Evolutionary conservation across 148 eudicot genomes (phyloP), one percentile per base, ranked within the genome.

Genomic region (Chenopodium berlandieri): DNA sequence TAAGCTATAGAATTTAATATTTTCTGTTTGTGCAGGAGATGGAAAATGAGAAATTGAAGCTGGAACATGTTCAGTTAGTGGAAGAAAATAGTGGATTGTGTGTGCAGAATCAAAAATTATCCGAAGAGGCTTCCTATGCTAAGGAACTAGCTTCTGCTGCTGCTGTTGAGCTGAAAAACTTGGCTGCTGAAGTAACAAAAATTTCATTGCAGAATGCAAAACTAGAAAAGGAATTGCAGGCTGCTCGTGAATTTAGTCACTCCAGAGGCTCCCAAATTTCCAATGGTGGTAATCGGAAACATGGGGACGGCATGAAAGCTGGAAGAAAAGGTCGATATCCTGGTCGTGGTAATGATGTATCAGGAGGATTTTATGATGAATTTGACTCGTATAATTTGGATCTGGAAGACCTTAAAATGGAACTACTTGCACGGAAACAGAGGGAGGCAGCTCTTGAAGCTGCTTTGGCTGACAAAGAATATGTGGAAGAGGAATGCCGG

Each of bases 131-230:
- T 72, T 91, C 98, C 46, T 96, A 94, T 82, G 99, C 99, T 10
- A 96, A 92, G 82, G 99, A 96, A 86, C 88, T 96, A 71, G 99
- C 99, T 68, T 92, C 99, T 86, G 98, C 99, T 85, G 98, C 99
- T 17, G 99, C 99, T 50, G 92, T 91, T 40, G 99, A 94, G 88
- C 88, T 96, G 81, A 96, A 96, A 84, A 94, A 89, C 83, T 88
- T 96, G 86, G 97, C 99, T 66, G 90, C 94, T 85, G 99, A 96
- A 89, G 94, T 96, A 46, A 94, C 98, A 9, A 92, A 88, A 75
- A 84, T 94, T 63, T 92, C 99, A 1, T 6, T 96, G 71, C 99
- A 91, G 64, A 96, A 96, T 83, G 89, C 88, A 74, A 96, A 94
- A 82, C 68, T 96, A 19, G 98, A 94, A 83, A 94, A 94, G 79